phyloP scores from a whole-genome alignment of 192 early-diverging fungal species.

The Dissophora ornata region DNA sequence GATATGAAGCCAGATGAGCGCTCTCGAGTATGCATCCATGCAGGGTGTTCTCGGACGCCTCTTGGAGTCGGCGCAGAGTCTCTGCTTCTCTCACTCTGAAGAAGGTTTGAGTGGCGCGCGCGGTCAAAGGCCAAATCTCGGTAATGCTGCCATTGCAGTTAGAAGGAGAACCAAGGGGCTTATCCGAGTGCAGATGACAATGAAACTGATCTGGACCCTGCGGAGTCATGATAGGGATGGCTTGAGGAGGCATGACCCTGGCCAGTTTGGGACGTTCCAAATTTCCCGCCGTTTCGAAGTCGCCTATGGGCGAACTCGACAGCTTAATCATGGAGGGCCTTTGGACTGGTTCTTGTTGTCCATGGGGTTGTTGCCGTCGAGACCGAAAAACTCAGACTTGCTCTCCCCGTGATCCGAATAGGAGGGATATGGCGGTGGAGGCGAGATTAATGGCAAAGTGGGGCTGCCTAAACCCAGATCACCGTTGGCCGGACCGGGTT shows the following conservation, averaged over 20 bases:
- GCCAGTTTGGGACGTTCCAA: slow-evolving; percentile 33
- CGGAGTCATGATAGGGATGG: slow-evolving; percentile 23
- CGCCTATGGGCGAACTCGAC: too few species aligned
- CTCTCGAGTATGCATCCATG: neutral
- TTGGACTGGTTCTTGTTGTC: too few species aligned
- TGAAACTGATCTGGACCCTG: too few species aligned
- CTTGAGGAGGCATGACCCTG: slow-evolving; percentile 25
- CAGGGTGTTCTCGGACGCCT: too few species aligned
- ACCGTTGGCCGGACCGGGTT: slow-evolving; percentile 1
- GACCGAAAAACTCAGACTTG: too few species aligned
- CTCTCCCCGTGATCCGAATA: slow-evolving; percentile 12
- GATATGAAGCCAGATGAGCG: slow-evolving; percentile 4
- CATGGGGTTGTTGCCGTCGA: too few species aligned
- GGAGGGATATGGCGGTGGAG: slow-evolving; percentile 49
- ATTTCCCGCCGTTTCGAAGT: slow-evolving; percentile 10
- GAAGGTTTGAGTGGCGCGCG: neutral
- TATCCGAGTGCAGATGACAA: too few species aligned
- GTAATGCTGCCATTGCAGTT: too few species aligned
- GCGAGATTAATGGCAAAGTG: slow-evolving; percentile 36
- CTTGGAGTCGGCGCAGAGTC: too few species aligned
- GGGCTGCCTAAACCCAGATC: slow-evolving; percentile 14
- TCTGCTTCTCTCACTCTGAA: too few species aligned
- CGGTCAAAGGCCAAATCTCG: neutral
- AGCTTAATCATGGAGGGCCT: too few species aligned
- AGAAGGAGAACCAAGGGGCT: too few species aligned